Conservation (phyloP, 495 filamentous ascomycete genomes). For the Penicillium riverlandense region DNA sequence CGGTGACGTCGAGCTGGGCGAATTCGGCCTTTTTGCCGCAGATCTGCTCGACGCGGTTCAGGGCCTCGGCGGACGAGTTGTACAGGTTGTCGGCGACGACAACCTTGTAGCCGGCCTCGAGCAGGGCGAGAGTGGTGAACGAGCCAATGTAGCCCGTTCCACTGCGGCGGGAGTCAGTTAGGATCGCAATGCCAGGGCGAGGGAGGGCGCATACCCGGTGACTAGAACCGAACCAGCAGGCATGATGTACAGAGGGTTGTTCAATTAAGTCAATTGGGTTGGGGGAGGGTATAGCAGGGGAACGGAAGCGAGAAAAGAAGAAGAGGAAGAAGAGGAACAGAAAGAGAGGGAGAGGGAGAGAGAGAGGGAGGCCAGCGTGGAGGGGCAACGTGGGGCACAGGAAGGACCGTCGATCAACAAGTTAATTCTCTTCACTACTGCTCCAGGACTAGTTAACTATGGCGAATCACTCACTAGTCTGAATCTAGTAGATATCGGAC, state of each 20-base stretch:
- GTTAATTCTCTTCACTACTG: too few species aligned
- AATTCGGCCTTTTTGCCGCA: constrained; percentile 83
- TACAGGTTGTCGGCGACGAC: constrained; percentile 92
- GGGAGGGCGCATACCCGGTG: constrained; percentile 63
- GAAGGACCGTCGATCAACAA: not conserved
- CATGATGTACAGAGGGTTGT: constrained; percentile 44
- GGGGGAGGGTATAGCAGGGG: not conserved
- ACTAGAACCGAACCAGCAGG: constrained; percentile 79
- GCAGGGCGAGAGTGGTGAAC: constrained; percentile 86
- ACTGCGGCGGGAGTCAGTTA: constrained; percentile 41
- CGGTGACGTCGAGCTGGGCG: constrained; percentile 79
- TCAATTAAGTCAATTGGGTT: not conserved
- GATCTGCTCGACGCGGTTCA: constrained; percentile 91
- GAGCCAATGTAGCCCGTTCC: constrained; percentile 99
- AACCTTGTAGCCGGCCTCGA: constrained; percentile 91
- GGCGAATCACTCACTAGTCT: too few species aligned
- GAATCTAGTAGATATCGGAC: too few species aligned
- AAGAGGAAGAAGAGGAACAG: constrained; percentile 4
- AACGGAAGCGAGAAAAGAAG: constrained; percentile 4
- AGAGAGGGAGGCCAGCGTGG: constrained; percentile 6
- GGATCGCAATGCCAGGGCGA: constrained; percentile 1
- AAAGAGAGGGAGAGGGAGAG: too few species aligned
- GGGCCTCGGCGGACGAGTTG: constrained; percentile 83
- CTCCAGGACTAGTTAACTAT: too few species aligned
- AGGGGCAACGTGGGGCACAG: constrained; percentile 16